Evolutionary conservation across 139 green algal genomes (phyloP), one percentile per base, ranked within the genome.

Genomic region (Chlorella sorokiniana): DNA sequence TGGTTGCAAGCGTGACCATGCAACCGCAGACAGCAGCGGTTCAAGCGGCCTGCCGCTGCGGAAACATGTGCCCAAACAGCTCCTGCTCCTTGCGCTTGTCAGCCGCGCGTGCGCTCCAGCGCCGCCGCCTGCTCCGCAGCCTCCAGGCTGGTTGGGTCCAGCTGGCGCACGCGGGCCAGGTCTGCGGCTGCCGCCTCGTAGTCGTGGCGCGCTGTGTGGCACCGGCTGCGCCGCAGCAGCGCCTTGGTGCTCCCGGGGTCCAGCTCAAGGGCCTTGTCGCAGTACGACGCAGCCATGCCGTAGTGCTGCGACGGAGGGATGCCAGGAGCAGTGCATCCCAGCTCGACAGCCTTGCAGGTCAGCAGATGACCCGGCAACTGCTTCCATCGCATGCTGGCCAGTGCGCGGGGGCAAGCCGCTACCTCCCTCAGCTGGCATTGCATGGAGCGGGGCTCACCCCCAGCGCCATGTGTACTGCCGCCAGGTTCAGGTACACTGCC

Each of bases 401-500:
- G n/a, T n/a, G n/a, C n/a, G n/a, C n/a, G n/a, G n/a, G n/a, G n/a
- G n/a, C n/a, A n/a, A n/a, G n/a, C n/a, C n/a, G n/a, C n/a, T n/a
- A n/a, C n/a, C n/a, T n/a, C n/a, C n/a, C n/a, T n/a, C n/a, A n/a
- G n/a, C n/a, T n/a, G n/a, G n/a, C n/a, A n/a, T n/a, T n/a, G n/a
- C n/a, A n/a, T n/a, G n/a, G n/a, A n/a, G n/a, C n/a, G 3, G 67
- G 40, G 40, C 67, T 4, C 38, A 69, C 78, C 73, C 86, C 44
- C 42, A 81, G 45, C 7, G 48, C 85, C 75, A 94, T 77, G 61
- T 90, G 71, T 10, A 88, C 89, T 4, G 92, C 90, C 22, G 89
- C 91, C 54, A 93, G 86, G 81, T 93, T 93, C 27, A 91, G 82
- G 44, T 89, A 82, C 10, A 89, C 88, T 2, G 85, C 77, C 14